These are phyloP conservation scores for Fusarium sp. DNA, from an alignment of 2,329 filamentous ascomycete genomes.

Conservation along the genomic window DNA sequence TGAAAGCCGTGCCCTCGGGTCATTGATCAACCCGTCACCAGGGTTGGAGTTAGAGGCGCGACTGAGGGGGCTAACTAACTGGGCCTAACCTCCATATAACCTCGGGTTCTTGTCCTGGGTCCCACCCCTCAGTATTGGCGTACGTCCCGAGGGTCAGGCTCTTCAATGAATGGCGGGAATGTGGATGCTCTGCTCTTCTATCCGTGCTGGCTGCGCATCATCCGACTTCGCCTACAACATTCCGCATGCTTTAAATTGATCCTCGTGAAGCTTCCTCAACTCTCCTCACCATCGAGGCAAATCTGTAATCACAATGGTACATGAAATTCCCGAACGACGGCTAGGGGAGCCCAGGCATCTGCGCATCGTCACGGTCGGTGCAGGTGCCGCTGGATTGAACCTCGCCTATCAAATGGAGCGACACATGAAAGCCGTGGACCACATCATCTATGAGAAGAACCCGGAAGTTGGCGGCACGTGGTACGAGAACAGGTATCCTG, in stretches of 20 bases:
- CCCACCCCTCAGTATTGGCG: neutral
- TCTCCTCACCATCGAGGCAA: neutral
- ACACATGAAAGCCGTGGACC: constrained; percentile 7
- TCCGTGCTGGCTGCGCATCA: neutral
- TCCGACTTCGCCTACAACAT: neutral
- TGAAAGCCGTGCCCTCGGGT: too few species aligned
- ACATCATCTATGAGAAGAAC: constrained; percentile 29
- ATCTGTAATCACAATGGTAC: neutral
- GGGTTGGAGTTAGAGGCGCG: too few species aligned
- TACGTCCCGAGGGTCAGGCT: neutral
- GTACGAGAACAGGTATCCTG: constrained; percentile 26
- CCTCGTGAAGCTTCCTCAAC: neutral
- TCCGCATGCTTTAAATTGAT: neutral
- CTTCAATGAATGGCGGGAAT: neutral
- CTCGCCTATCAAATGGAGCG: constrained; percentile 15
- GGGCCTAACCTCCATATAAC: neutral
- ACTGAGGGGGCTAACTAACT: neutral
- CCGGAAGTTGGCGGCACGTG: constrained; percentile 25
- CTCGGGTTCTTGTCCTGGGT: neutral
- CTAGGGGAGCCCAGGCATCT: constrained; percentile 28
- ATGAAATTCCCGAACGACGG: constrained; percentile 20
- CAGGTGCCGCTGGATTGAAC: constrained; percentile 11
- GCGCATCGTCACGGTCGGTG: constrained; percentile 24
- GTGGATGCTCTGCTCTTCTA: neutral
- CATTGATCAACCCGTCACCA: too few species aligned